phyloP scores from a whole-genome alignment of 2,329 filamentous ascomycete species.

The Helotiales sp. region DNA sequence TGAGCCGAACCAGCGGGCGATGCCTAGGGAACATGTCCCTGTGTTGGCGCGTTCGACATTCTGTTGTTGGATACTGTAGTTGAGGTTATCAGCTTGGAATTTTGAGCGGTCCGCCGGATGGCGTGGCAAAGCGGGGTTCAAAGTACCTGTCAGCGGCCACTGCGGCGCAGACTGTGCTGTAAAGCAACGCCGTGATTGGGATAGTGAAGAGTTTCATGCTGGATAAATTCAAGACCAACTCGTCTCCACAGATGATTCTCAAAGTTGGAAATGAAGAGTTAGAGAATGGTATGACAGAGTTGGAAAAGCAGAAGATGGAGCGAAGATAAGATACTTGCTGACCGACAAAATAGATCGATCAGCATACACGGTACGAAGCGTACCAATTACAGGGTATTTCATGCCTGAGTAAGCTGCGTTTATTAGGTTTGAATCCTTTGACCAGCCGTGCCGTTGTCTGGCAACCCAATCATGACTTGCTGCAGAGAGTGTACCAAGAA shows the following conservation, averaged over 20 bases:
- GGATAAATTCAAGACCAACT: not conserved
- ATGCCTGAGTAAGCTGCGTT: not conserved
- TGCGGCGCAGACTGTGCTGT: not conserved
- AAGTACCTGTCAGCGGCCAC: not conserved
- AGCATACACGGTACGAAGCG: not conserved
- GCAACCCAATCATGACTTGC: not conserved
- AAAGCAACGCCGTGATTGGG: not conserved
- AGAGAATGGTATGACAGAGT: not conserved
- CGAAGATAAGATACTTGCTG: not conserved
- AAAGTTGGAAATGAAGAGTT: not conserved
- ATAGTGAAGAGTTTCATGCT: not conserved
- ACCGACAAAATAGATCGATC: not conserved
- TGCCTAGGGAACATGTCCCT: constrained; percentile 16
- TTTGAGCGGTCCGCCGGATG: not conserved
- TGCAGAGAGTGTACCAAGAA: not conserved
- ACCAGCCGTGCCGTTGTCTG: not conserved
- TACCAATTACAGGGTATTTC: not conserved
- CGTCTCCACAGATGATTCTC: not conserved
- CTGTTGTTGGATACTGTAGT: not conserved
- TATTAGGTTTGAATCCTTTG: not conserved
- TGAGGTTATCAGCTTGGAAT: not conserved
- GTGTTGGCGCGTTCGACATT: not conserved
- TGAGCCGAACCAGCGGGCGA: constrained; percentile 10
- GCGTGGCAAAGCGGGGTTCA: not conserved
- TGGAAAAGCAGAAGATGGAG: not conserved